Conservation (phyloP, 2,329 filamentous ascomycete genomes). For the Penicillium palitans region DNA sequence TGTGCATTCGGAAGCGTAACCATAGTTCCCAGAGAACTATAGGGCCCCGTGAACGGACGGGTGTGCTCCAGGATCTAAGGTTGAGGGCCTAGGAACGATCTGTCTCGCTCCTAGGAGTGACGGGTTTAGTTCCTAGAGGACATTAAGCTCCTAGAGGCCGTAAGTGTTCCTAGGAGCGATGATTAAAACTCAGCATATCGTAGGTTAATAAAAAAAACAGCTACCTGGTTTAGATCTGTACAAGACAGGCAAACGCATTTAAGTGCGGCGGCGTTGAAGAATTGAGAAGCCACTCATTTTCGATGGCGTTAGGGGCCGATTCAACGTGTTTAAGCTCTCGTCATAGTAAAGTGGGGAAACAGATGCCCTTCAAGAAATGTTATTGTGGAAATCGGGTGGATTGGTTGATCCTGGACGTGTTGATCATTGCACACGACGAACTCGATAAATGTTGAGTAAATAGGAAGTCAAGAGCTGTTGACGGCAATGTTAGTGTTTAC, state of each 20-base stretch:
- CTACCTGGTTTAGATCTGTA: constrained; percentile 1
- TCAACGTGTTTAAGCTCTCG: not conserved
- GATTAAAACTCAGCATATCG: not conserved
- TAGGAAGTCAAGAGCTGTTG: not conserved
- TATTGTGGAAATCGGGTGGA: not conserved
- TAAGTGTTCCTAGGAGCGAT: not conserved
- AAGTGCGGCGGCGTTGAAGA: not conserved
- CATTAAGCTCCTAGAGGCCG: too few relatives aligned
- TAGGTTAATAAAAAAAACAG: constrained; percentile 1
- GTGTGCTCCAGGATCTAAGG: too few relatives aligned
- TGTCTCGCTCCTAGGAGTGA: too few relatives aligned
- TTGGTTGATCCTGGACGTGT: not conserved
- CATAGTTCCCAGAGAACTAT: too few relatives aligned
- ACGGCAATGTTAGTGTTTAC: not conserved
- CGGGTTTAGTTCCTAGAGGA: too few relatives aligned
- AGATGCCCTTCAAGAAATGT: not conserved
- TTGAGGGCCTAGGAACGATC: too few relatives aligned
- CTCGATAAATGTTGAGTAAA: not conserved
- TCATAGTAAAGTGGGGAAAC: not conserved
- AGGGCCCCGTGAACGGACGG: too few relatives aligned
- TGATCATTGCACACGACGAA: not conserved
- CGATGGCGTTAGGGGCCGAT: not conserved
- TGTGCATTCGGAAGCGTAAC: too few relatives aligned
- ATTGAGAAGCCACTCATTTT: constrained; percentile 4
- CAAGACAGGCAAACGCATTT: constrained; percentile 1